Evolutionary conservation across 306 rosid genomes (phyloP).

Genomic region (Sicyos edulis): DNA sequence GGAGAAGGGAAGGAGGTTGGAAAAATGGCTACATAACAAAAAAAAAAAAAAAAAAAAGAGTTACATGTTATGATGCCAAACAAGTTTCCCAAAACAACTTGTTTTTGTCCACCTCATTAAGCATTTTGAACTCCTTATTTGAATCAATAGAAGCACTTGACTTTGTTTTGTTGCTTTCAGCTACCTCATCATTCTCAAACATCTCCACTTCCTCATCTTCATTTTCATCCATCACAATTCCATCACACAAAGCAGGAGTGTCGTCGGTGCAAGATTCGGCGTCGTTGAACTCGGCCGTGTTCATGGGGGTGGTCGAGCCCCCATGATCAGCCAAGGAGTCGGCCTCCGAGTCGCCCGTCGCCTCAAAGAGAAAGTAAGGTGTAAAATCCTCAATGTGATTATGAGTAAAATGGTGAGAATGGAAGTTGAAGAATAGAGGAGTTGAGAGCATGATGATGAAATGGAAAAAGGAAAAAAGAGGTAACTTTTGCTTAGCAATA

Average conservation of each 20-base stretch:
- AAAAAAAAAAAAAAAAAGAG: background rate
- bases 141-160: conserved; percentile 51
- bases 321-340: background rate
- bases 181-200: conserved; percentile 17
- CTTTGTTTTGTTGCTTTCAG: conserved; percentile 27
- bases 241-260: background rate
- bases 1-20: background rate
- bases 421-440: background rate
- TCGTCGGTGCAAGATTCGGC: conserved; percentile 39
- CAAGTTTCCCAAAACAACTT: conserved; percentile 90
- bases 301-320: conserved; percentile 14
- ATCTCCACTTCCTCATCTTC: conserved; percentile 10
- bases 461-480: too few species aligned
- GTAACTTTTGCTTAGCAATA: background rate
- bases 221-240: background rate
- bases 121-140: conserved; percentile 31
- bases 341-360: conserved; percentile 70
- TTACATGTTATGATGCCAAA: conserved; percentile 49
- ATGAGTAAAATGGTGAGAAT: background rate
- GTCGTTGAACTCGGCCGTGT: background rate
- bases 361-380: conserved; percentile 52
- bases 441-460: conserved; percentile 1
- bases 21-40: background rate
- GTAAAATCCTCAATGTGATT: conserved; percentile 31
- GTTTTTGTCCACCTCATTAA: conserved; percentile 79